Conservation (phyloP, 176 grass and related monocot species). For the Ensete ventricosum region DNA sequence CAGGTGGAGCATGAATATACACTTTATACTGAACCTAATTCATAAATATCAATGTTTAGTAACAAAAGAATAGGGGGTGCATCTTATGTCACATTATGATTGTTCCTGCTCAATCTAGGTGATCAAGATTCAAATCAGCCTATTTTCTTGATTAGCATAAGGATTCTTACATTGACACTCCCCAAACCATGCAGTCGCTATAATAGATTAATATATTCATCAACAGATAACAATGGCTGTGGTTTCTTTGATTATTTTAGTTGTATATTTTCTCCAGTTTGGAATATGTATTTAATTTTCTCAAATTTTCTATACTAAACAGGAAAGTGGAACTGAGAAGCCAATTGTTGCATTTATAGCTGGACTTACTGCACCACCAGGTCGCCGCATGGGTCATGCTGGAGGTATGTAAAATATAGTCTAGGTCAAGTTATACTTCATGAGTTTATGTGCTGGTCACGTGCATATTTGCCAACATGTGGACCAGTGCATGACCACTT, state of each 20-base stretch:
- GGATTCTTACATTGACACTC: too few relatives aligned
- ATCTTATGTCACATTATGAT: too few relatives aligned
- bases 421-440: neutral
- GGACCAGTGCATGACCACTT: neutral
- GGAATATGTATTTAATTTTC: neutral
- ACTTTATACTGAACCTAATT: too few relatives aligned
- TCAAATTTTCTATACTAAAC: conserved; percentile 11
- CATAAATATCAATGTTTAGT: too few relatives aligned
- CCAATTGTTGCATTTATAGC: conserved; percentile 99
- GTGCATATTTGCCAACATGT: neutral
- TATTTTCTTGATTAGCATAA: too few relatives aligned
- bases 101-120: too few relatives aligned
- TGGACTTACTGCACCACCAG: conserved; percentile 94
- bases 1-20: too few relatives aligned
- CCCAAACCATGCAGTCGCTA: too few relatives aligned
- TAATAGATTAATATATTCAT: too few relatives aligned
- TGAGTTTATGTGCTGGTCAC: neutral
- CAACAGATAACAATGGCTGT: neutral
- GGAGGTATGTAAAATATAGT: conserved; percentile 47
- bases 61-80: too few relatives aligned
- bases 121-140: too few relatives aligned
- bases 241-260: neutral
- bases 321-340: conserved; percentile 87
- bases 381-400: conserved; percentile 98
- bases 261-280: neutral